phyloP scores from a whole-genome alignment of 192 early-diverging fungal species.

The Paraglomus occultum region DNA sequence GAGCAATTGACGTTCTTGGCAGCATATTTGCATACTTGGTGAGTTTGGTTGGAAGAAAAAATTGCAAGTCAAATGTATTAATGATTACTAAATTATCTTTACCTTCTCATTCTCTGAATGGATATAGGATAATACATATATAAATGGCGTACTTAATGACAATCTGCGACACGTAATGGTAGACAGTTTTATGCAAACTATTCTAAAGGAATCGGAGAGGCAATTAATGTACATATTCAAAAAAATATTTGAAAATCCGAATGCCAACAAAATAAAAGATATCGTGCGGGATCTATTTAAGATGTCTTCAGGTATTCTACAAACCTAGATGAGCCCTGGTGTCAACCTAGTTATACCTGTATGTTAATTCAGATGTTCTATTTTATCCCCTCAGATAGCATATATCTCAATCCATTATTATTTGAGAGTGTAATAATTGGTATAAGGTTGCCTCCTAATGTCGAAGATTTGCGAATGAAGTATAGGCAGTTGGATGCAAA shows the following conservation, averaged over 20 bases:
- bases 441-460: constrained; percentile 6
- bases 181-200: not conserved
- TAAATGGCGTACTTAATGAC: constrained; percentile 9
- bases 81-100: not conserved
- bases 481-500: constrained; percentile 19
- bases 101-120: not conserved
- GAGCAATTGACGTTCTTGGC: constrained; percentile 21
- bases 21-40: constrained; percentile 35
- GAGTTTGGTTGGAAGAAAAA: not conserved
- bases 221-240: constrained; percentile 19
- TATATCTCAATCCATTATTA: constrained; percentile 27
- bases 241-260: constrained; percentile 14
- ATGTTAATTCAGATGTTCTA: not conserved
- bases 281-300: constrained; percentile 13
- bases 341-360: not conserved
- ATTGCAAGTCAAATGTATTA: not conserved
- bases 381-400: constrained; percentile 12
- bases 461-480: constrained; percentile 9
- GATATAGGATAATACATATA: constrained; percentile 28
- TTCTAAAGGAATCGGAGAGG: constrained; percentile 19
- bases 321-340: not conserved
- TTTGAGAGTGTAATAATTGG: constrained; percentile 25
- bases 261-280: constrained; percentile 9
- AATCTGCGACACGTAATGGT: constrained; percentile 13
- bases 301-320: constrained; percentile 19